phyloP scores from a whole-genome alignment of 345 rosid species.

The Populus davidiana region DNA sequence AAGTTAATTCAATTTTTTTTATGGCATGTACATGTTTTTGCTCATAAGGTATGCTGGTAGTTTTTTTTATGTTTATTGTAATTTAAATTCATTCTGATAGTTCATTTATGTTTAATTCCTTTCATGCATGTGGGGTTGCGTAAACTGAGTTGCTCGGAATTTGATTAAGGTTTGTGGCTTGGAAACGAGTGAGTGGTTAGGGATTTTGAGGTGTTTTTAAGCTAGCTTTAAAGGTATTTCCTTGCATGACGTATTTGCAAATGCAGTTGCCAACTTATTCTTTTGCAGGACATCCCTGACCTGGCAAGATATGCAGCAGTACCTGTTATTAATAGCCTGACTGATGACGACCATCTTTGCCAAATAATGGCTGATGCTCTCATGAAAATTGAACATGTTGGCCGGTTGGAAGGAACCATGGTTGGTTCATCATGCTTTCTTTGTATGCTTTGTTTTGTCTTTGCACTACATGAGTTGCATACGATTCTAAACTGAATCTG shows the following conservation, averaged over 20 bases:
- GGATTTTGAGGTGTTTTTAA: background rate
- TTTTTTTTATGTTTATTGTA: constrained; percentile 31
- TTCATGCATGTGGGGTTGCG: background rate
- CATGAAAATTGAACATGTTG: constrained; percentile 84
- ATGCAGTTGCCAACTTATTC: constrained; percentile 15
- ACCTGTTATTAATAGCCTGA: constrained; percentile 87
- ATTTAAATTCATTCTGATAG: background rate
- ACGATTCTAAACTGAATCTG: background rate
- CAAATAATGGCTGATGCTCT: constrained; percentile 99
- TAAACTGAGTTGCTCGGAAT: background rate
- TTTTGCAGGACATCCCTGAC: constrained; percentile 75
- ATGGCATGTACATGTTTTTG: constrained; percentile 97
- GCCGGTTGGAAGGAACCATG: constrained; percentile 89
- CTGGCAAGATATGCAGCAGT: constrained; percentile 79
- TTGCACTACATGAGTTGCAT: background rate
- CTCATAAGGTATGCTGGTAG: constrained; percentile 97
- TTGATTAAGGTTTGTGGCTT: background rate
- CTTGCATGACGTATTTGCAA: background rate
- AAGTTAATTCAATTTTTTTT: constrained; percentile 8
- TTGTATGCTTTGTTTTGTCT: background rate
- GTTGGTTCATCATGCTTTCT: constrained; percentile 33
- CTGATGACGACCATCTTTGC: constrained; percentile 93
- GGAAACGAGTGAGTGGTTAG: background rate
- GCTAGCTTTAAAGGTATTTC: background rate
- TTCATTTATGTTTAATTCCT: background rate